A percentile compares a stretch with the other conserved stretches of the same genome.
phyloP scores from a whole-genome alignment of 192 early-diverging fungal species.

The Coemansia erecta region DNA sequence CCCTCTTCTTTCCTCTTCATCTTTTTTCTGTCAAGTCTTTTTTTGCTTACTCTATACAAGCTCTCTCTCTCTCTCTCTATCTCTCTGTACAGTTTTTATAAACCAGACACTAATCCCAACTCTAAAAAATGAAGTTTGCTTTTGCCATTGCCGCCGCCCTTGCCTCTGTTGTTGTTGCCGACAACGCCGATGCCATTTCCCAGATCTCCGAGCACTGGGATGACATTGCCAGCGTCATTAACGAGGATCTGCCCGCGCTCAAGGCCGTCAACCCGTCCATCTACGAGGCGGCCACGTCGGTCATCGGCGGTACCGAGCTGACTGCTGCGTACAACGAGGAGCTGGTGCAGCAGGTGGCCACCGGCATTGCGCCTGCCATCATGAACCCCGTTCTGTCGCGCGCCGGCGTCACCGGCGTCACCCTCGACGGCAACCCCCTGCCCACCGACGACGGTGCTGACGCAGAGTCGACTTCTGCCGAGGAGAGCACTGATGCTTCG shows the following conservation, averaged over 20 bases:
- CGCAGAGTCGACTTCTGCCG: conserved; percentile 1
- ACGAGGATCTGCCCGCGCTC: conserved; percentile 34
- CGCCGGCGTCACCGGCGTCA: conserved; percentile 40
- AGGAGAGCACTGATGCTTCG: neutral
- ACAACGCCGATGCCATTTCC: conserved; percentile 24
- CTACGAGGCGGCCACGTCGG: conserved; percentile 36
- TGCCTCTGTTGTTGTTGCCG: conserved; percentile 11
- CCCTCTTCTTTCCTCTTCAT: too few species aligned
- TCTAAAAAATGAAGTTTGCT: conserved; percentile 38
- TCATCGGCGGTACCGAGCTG: conserved; percentile 40
- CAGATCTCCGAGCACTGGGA: conserved; percentile 43
- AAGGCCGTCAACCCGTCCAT: conserved; percentile 35
- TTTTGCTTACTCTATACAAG: too few species aligned
- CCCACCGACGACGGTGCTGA: conserved; percentile 14
- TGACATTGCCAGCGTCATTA: conserved; percentile 30
- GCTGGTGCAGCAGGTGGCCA: conserved; percentile 47
- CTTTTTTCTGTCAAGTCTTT: too few species aligned
- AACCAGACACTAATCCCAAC: too few species aligned
- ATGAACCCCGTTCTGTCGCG: conserved; percentile 45
- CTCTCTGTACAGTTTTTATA: neutral
- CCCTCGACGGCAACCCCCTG: conserved; percentile 39
- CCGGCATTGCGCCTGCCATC: conserved; percentile 40
- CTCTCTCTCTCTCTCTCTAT: too few species aligned
- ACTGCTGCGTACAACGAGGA: conserved; percentile 25
- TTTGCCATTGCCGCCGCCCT: conserved; percentile 19